A percentile compares a stretch with the other conserved stretches of the same genome.
Conservation (phyloP, 139 green algal species). For the Tetradesmus lagerheimii region DNA sequence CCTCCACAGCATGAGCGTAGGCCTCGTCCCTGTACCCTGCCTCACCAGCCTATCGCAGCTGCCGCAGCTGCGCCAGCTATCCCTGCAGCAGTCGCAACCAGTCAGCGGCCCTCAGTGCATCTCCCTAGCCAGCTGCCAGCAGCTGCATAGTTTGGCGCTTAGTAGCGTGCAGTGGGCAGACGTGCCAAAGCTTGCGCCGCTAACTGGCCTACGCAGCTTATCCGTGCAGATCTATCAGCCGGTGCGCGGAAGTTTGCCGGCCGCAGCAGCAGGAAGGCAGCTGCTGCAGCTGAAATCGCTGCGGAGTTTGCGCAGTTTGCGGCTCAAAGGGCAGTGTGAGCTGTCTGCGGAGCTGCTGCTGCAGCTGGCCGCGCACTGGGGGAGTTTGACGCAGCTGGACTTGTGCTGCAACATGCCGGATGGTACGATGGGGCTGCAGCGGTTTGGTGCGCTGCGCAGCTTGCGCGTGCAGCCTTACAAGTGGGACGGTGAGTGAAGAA, state of each 20-base stretch:
- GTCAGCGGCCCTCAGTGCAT: slow-evolving; percentile 15
- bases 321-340: slow-evolving; percentile 25
- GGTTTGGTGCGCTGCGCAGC: background rate
- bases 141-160: background rate
- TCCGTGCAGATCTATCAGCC: slow-evolving; percentile 21
- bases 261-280: background rate
- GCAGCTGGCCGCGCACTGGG: background rate
- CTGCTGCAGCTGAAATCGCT: slow-evolving; percentile 24
- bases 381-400: background rate
- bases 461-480: slow-evolving; percentile 36
- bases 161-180: slow-evolving; percentile 27
- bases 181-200: slow-evolving; percentile 21
- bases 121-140: background rate
- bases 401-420: slow-evolving; percentile 33
- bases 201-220: background rate
- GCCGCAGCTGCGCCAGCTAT: background rate
- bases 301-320: background rate
- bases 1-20: background rate
- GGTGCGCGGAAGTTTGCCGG: slow-evolving; percentile 2
- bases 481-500: slow-evolving; percentile 46
- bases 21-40: slow-evolving; percentile 17
- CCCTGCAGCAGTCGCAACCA: slow-evolving; percentile 20
- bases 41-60: background rate
- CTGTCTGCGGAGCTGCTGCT: slow-evolving; percentile 17
- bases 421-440: slow-evolving; percentile 26